These are phyloP conservation scores for Hypoxylon sp. DNA, from an alignment of 2,329 filamentous ascomycete species.

Conservation along the genomic window DNA sequence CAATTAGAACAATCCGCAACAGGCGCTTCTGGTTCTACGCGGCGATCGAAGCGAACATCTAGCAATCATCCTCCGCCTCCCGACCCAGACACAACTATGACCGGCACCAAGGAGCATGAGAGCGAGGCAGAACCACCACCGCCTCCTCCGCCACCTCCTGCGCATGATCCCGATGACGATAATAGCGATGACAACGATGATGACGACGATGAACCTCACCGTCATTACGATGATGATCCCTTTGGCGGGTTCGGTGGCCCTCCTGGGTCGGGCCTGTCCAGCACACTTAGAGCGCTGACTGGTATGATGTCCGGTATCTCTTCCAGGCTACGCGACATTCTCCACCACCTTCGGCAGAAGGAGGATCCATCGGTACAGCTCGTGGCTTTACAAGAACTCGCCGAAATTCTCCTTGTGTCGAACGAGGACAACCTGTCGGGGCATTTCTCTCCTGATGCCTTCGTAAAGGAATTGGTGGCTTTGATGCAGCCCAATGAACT, in stretches of 20 bases:
- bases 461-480: slow-evolving; percentile 92
- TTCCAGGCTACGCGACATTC: slow-evolving; percentile 81
- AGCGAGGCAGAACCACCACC: slow-evolving; percentile 60
- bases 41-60: slow-evolving; percentile 68
- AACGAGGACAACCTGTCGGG: slow-evolving; percentile 97
- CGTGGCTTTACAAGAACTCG: slow-evolving; percentile 92
- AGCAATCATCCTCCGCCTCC: slow-evolving; percentile 58
- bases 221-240: slow-evolving; percentile 76
- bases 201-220: slow-evolving; percentile 68
- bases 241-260: slow-evolving; percentile 78
- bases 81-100: slow-evolving; percentile 79
- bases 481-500: slow-evolving; percentile 94
- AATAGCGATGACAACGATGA: slow-evolving; percentile 65
- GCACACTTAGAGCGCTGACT: slow-evolving; percentile 86
- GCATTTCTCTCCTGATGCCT: slow-evolving; percentile 93
- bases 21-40: slow-evolving; percentile 57
- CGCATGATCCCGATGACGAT: slow-evolving; percentile 58
- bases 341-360: slow-evolving; percentile 82
- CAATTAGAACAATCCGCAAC: slow-evolving; percentile 48
- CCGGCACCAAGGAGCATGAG: slow-evolving; percentile 72
- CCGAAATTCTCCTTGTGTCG: slow-evolving; percentile 91
- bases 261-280: slow-evolving; percentile 77
- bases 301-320: slow-evolving; percentile 93
- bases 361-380: slow-evolving; percentile 90
- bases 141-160: slow-evolving; percentile 61